These are phyloP conservation scores for Ambrosia hybrid DNA, from an alignment of 140 eudicot genomes.

Conservation along the genomic window DNA sequence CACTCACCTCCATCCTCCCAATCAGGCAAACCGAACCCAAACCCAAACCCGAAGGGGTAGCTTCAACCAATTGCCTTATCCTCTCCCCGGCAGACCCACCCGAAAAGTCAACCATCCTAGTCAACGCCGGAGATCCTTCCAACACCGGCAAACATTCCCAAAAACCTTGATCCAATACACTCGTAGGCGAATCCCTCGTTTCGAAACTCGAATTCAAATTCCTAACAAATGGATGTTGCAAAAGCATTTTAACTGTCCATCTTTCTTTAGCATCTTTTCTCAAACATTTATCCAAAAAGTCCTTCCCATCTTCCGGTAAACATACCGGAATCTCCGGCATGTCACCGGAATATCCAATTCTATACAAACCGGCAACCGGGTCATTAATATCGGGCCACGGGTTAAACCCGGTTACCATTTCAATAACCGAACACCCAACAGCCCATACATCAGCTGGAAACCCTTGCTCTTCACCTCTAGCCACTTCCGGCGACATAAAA, in stretches of 20 bases:
- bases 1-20: constrained; percentile 66
- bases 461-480: constrained; percentile 59
- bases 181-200: constrained; percentile 57
- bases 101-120: constrained; percentile 1
- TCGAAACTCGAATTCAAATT: constrained; percentile 19
- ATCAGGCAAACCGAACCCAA: constrained; percentile 25
- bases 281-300: constrained; percentile 48
- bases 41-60: background rate
- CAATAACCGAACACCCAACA: constrained; percentile 51
- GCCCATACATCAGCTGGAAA: constrained; percentile 64
- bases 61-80: constrained; percentile 45
- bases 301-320: constrained; percentile 38
- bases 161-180: constrained; percentile 59
- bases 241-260: constrained; percentile 46
- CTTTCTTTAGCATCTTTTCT: constrained; percentile 36
- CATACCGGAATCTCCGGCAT: constrained; percentile 37
- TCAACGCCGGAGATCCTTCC: constrained; percentile 16
- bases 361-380: constrained; percentile 44
- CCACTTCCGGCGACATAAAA: constrained; percentile 69
- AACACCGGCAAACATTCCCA: constrained; percentile 60
- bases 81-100: constrained; percentile 43
- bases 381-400: constrained; percentile 51
- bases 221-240: constrained; percentile 45
- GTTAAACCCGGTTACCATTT: constrained; percentile 56
- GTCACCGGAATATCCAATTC: constrained; percentile 46